Base-by-base conservation (phyloP, 2,329 filamentous ascomycete genomes). In the Dactylellina haptotyla region DNA sequence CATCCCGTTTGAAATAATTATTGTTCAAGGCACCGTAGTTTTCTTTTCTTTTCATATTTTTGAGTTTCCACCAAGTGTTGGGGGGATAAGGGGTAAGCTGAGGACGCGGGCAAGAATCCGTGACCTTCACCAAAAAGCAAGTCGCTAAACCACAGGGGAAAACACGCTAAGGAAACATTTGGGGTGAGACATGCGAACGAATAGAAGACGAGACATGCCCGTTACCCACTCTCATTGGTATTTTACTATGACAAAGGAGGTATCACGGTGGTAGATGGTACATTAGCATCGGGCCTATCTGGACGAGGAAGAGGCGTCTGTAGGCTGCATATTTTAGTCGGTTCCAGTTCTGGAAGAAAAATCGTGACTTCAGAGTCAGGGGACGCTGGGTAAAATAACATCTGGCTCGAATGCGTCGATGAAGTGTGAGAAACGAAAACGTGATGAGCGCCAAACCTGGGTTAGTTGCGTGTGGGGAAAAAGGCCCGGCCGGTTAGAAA, bases 151-250 rank as follows among this genome's bases (percentile, higher is more conserved):
- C 58, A 25, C 41, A 64, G 59, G 58, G 53, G 45, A 57, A 46
- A 58, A 54, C 65, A 70, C 65, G 57, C 65, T 70, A 70, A 62
- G 48, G 48, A 53, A 16, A 32, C 54, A n/a, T 62, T 30, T 25
- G 26, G 45, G 57, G 67, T 72, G 67, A 64, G 67, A 72, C 67
- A 72, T 45, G 48, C 45, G 67, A 65, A 34, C 67, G 67, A 72
- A 72, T 72, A 51, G 67, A 51, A 54, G 45, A 46, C 51, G 67
- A 51, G 59, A 72, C 67, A 48, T 59, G 58, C 34, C 45, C 51
- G 67, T 64, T 72, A 65, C 67, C 34, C 67, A 25, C 37, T 59
- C 67, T 59, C 26, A 72, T 72, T 72, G 67, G 67, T 53, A 59
- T 63, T 39, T 37, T 53, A 41, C 50, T 57, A 57, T 50, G 66